Base-by-base conservation (phyloP, 768 basidiomycete genomes). In the Gymnopilus junonius region DNA sequence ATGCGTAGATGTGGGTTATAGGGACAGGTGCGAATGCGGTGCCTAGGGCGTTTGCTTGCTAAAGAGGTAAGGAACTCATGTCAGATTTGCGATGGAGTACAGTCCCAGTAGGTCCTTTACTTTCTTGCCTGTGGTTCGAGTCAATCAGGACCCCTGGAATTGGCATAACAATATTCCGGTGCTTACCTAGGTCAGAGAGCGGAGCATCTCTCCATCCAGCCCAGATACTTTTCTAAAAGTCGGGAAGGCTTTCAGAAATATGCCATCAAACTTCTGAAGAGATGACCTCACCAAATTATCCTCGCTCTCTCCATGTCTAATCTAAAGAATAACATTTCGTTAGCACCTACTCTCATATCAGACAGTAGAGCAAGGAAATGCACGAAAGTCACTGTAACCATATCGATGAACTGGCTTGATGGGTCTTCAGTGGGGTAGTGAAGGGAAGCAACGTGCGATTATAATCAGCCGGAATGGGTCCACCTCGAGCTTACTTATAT, bases 181-280 rank as follows among this genome's bases (percentile, higher is more conserved):
- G 43, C 81, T 66, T 70, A 87, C 92, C 92, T 60, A 90, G 84
- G 61, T 85, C 84, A 35, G 90, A 88, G 10, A 94, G 79, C 0
- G 91, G 90, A 1, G 91, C 82, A 75, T 94, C 91, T 64, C 83
- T 86, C 85, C 90, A 91, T 3, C 92, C 92, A 23, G 91, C 87
- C 90, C 91, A 92, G 10, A 90, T 74, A 0, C 68, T 51, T 69
- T 71, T 77, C 80, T 82, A 54, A 15, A 51, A 20, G 51, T 40
- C 51, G 35, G 29, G 46, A 23, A 43, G 37, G 5, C 35, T 27
- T 54, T 48, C 40, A 39, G 27, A 57, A 35, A 55, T 27, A n/a
- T 25, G 8, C 11, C 25, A 37, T 35, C 5, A 29, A 35, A n/a
- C 11, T 20, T 32, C 6, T 20, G 15, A 32, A 2, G 7, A 55